Percentiles rank a stretch among this genome's conserved stretches.
Conservation (phyloP, 495 filamentous ascomycete species). For the Letharia lupina region DNA sequence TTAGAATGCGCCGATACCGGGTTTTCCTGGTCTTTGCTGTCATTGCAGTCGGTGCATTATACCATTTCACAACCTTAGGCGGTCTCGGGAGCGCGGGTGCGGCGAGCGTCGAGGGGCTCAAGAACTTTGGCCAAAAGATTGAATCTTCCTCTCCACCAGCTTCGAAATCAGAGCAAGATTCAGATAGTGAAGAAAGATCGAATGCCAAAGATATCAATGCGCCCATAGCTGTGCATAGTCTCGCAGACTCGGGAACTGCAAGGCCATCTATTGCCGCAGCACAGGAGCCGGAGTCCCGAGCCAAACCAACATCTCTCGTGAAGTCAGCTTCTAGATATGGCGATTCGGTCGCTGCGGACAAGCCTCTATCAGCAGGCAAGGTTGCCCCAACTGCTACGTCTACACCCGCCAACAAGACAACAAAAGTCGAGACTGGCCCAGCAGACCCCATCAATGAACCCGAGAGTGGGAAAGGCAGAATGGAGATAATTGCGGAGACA, state of each 20-base stretch:
- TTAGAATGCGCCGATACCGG: slow-evolving; percentile 69
- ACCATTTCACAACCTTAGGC: slow-evolving; percentile 46
- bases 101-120: slow-evolving; percentile 33
- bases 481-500: slow-evolving; percentile 35
- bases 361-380: not conserved
- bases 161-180: slow-evolving; percentile 10
- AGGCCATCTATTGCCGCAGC: not conserved
- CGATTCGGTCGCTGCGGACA: not conserved
- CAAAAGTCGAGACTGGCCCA: slow-evolving; percentile 15
- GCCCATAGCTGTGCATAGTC: slow-evolving; percentile 14
- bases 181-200: not conserved
- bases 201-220: slow-evolving; percentile 7
- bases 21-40: slow-evolving; percentile 63
- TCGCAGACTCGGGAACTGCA: slow-evolving; percentile 3
- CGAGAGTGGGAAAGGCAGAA: slow-evolving; percentile 33
- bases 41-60: slow-evolving; percentile 53
- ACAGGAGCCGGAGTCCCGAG: slow-evolving; percentile 13
- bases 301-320: slow-evolving; percentile 2
- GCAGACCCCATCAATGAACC: slow-evolving; percentile 24
- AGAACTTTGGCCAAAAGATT: slow-evolving; percentile 23
- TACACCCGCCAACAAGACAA: slow-evolving; percentile 13
- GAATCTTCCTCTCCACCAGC: slow-evolving; percentile 18
- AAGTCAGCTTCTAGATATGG: slow-evolving; percentile 1
- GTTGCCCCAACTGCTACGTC: slow-evolving; percentile 2
- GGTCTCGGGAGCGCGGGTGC: slow-evolving; percentile 20